Evolutionary conservation across 371 early-diverging fungal genomes (phyloP).

Genomic region (Mortierella sp.): DNA sequence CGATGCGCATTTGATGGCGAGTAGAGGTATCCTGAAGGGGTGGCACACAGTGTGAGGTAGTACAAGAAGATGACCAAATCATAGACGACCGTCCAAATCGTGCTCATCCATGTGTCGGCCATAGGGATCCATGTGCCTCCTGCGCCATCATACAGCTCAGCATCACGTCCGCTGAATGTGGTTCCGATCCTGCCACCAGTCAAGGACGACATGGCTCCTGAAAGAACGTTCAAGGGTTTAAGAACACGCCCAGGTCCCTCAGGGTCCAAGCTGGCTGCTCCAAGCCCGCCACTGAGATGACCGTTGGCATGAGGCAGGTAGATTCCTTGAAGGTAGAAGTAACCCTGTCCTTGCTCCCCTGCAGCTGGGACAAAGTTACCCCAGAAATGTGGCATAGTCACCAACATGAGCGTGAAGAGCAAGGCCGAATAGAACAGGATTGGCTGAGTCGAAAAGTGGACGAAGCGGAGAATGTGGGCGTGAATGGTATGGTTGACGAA

Average conservation of each 20-base stretch:
- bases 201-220: constrained; percentile 35
- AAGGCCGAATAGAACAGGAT: constrained; percentile 63
- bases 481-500: constrained; percentile 54
- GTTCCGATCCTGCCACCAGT: constrained; percentile 24
- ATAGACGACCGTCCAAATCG: constrained; percentile 61
- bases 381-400: constrained; percentile 66
- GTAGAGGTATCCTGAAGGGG: constrained; percentile 51
- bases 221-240: constrained; percentile 29
- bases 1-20: constrained; percentile 52
- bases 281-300: constrained; percentile 41
- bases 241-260: constrained; percentile 31
- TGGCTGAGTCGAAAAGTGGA: constrained; percentile 56
- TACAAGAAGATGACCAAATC: constrained; percentile 65
- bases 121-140: constrained; percentile 82
- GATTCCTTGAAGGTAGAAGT: constrained; percentile 75
- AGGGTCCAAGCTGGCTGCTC: constrained; percentile 37
- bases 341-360: constrained; percentile 62
- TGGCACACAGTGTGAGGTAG: constrained; percentile 53
- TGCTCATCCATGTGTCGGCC: constrained; percentile 85
- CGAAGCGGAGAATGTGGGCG: constrained; percentile 48
- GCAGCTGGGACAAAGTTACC: constrained; percentile 71
- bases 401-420: constrained; percentile 61
- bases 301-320: constrained; percentile 46
- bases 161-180: background rate
- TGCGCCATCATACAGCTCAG: constrained; percentile 11